A percentile compares a stretch with the other conserved stretches of the same genome.
Conservation (phyloP, 352 stramenopile species). For the Globisporangium radiosum region DNA sequence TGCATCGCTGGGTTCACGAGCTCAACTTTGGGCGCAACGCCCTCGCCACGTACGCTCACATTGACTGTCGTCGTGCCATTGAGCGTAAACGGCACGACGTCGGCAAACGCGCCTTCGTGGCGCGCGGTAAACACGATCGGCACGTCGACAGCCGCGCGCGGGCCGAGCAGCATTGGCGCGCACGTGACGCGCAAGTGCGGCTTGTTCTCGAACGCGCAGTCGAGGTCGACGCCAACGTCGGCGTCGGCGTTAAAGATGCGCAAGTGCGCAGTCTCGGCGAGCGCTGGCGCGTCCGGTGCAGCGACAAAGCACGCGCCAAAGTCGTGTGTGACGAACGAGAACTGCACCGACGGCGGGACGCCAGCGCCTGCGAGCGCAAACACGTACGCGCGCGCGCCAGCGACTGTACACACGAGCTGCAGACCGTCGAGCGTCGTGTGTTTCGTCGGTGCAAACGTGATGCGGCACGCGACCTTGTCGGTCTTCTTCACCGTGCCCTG, state of each 20-base stretch:
- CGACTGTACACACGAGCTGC: conserved; percentile 77
- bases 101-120: conserved; percentile 76
- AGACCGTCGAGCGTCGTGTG: conserved; percentile 69
- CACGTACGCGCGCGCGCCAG: conserved; percentile 78
- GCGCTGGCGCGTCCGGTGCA: conserved; percentile 50
- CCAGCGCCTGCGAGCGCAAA: conserved; percentile 69
- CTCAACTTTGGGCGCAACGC: conserved; percentile 77
- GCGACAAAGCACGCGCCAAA: conserved; percentile 91
- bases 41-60: conserved; percentile 67
- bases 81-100: conserved; percentile 87
- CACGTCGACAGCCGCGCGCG: conserved; percentile 70
- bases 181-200: conserved; percentile 80
- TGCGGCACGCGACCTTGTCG: conserved; percentile 62
- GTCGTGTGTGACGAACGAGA: conserved; percentile 87
- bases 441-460: conserved; percentile 74
- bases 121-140: conserved; percentile 85
- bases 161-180: conserved; percentile 71
- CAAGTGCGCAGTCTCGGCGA: conserved; percentile 51
- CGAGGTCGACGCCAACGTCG: conserved; percentile 71
- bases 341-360: conserved; percentile 80
- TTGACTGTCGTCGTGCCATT: conserved; percentile 83
- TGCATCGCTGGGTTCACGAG: conserved; percentile 85
- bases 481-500: conserved; percentile 87
- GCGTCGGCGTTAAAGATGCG: conserved; percentile 87
- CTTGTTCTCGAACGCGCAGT: conserved; percentile 89